phyloP scores from a whole-genome alignment of 1,284 basidiomycete species.

The Moesziomyces sp. region DNA sequence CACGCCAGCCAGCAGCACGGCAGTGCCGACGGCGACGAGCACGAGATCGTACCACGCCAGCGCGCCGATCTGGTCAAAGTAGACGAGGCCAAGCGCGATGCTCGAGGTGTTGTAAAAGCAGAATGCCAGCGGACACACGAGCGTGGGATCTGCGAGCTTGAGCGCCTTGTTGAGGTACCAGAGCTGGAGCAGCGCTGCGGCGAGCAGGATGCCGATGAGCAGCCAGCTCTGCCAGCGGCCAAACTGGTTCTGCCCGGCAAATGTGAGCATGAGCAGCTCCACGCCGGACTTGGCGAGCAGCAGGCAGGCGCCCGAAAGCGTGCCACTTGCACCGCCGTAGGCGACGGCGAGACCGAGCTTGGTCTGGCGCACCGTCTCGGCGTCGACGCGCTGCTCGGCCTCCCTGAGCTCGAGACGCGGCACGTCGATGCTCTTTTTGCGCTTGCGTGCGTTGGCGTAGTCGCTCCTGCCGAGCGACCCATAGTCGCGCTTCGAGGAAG shows the following conservation, averaged over 20 bases:
- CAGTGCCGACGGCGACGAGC: slow-evolving; percentile 82
- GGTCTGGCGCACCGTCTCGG: slow-evolving; percentile 66
- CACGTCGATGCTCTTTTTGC: slow-evolving; percentile 33
- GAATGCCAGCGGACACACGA: slow-evolving; percentile 93
- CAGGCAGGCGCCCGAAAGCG: slow-evolving; percentile 91
- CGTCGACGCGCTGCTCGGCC: slow-evolving; percentile 30
- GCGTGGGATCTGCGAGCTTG: slow-evolving; percentile 77
- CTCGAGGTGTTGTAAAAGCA: slow-evolving; percentile 95
- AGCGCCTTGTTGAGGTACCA: slow-evolving; percentile 94
- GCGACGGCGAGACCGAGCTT: slow-evolving; percentile 81
- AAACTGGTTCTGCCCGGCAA: slow-evolving; percentile 82
- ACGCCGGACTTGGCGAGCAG: slow-evolving; percentile 94
- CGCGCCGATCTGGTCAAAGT: slow-evolving; percentile 86
- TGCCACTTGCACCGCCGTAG: slow-evolving; percentile 88
- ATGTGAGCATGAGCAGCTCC: slow-evolving; percentile 84
- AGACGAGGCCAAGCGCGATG: slow-evolving; percentile 74
- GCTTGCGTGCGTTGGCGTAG: slow-evolving; percentile 12
- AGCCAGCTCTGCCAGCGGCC: slow-evolving; percentile 82
- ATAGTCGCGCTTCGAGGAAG: slow-evolving; percentile 29
- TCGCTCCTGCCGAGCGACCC: slow-evolving; percentile 39
- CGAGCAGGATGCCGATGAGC: slow-evolving; percentile 77
- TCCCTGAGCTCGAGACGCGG: slow-evolving; percentile 39
- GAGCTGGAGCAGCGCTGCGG: slow-evolving; percentile 78
- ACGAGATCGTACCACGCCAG: slow-evolving; percentile 77
- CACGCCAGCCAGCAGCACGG: slow-evolving; percentile 84